These are phyloP conservation scores for Warburgia ugandensis DNA, from an alignment of 164 flowering plant species.

Conservation along the genomic window DNA sequence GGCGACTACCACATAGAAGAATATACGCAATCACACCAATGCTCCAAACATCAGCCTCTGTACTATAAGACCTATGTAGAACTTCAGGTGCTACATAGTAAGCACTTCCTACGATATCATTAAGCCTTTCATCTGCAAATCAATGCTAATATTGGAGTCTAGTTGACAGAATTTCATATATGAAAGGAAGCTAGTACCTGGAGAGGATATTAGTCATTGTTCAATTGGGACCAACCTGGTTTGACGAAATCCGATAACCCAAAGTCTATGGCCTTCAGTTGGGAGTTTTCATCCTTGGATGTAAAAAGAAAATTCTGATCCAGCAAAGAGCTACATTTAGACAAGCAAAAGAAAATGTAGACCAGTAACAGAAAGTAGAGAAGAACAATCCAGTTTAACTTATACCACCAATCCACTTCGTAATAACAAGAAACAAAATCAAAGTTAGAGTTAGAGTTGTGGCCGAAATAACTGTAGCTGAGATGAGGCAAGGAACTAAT, in stretches of 20 bases:
- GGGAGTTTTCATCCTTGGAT: conserved; percentile 71
- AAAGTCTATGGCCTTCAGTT: conserved; percentile 88
- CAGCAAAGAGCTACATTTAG: no score
- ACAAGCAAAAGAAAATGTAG: no score
- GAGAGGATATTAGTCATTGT: no score
- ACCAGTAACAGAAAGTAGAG: no score
- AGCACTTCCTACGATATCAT: conserved; percentile 99
- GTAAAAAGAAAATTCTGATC: conserved; percentile 80
- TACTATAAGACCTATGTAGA: conserved; percentile 75
- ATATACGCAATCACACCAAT: conserved; percentile 96
- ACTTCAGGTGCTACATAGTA: conserved; percentile 99
- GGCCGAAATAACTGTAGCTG: no score
- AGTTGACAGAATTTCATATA: no score
- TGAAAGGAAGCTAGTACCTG: no score
- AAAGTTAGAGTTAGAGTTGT: no score
- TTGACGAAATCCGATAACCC: conserved; percentile 93
- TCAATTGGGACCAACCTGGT: conserved; percentile 57
- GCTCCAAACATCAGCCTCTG: conserved; percentile 99
- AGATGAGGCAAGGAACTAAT: no score
- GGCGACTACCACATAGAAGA: conserved; percentile 95
- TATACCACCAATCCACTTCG: no score
- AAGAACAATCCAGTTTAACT: no score
- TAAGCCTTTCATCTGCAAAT: conserved; percentile 82
- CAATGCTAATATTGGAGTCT: conserved; percentile 11
- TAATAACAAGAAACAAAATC: no score